Evolutionary conservation across 73 alveolate genomes (phyloP), one percentile per base, ranked within the genome.

Genomic region (Strombidium stylifer): DNA sequence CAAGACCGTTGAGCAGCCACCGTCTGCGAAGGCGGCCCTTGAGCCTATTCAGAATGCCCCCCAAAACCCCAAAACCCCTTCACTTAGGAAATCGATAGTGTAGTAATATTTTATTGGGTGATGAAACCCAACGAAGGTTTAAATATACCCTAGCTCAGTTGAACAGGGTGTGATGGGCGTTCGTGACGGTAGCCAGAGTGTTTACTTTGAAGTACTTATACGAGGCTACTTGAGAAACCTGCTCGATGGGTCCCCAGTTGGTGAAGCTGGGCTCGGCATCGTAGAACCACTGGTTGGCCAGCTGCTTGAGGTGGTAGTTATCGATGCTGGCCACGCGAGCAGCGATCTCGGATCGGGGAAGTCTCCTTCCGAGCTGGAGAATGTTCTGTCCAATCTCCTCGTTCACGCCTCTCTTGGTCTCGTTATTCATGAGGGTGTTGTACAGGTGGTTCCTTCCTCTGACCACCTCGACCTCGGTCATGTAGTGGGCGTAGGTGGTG

Each of bases 301-400:
- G 32, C 10, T 67, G 81, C 60, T 50, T 67, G 36, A 67, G 45
- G 34, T 67, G 69, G 45, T 67, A 18, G 69, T 67, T 49, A 47
- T 75, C 88, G 28, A 84, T 44, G 15, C 73, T 81, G 20, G 93
- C 72, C 39, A 82, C 79, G 76, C 93, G 83, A 70, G 68, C 52
- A 18, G 96, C 96, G 56, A 71, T 50, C 62, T 87, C 96, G 21
- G 83, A 45, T 82, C 93, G 76, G 27, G 89, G 91, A 11, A 87
- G 73, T 75, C 93, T 82, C 82, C 96, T 87, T 44, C 77, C 81
- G 49, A 78, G 64, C 66, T 73, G 72, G 18, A 78, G 54, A 37
- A 78, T 34, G 39, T 78, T 72, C 27, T 45, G 28, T 3, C 81
- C 89, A 15, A 79, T 79, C 50, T 69, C 85, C 46, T 54, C 16